Percentiles rank a stretch among this genome's conserved stretches.
phyloP scores from a whole-genome alignment of 2,329 filamentous ascomycete species.

The Aspergillus sp. region DNA sequence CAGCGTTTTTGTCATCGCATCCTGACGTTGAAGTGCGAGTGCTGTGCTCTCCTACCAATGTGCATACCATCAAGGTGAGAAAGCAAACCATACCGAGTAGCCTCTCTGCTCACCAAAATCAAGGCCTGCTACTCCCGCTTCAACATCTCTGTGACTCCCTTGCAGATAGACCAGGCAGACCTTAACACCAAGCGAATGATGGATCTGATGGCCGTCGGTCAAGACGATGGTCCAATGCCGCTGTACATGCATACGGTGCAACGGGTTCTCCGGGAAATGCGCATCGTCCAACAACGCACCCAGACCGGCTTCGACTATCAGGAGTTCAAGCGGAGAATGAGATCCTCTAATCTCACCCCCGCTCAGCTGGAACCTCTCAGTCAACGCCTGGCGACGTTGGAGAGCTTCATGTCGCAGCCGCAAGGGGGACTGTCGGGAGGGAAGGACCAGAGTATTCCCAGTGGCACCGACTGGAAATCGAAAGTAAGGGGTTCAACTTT shows the following conservation, averaged over 20 bases:
- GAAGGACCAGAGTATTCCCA: background rate
- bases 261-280: slow-evolving; percentile 54
- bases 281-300: slow-evolving; percentile 33
- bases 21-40: slow-evolving; percentile 46
- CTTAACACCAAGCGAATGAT: slow-evolving; percentile 57
- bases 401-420: slow-evolving; percentile 15
- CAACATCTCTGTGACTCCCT: slow-evolving; percentile 45
- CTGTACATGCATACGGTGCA: slow-evolving; percentile 56
- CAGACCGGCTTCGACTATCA: slow-evolving; percentile 46
- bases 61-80: slow-evolving; percentile 15
- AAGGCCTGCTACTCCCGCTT: slow-evolving; percentile 40
- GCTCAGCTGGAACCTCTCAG: slow-evolving; percentile 12
- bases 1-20: slow-evolving; percentile 49
- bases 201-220: slow-evolving; percentile 54
- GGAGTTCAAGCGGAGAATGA: slow-evolving; percentile 36
- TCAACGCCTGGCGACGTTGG: slow-evolving; percentile 14
- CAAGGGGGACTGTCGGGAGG: background rate
- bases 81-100: background rate
- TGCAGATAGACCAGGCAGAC: slow-evolving; percentile 48
- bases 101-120: background rate
- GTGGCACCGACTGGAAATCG: slow-evolving; percentile 8
- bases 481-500: slow-evolving; percentile 15
- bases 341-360: slow-evolving; percentile 2
- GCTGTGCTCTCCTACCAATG: slow-evolving; percentile 52
- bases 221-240: slow-evolving; percentile 36